Conservation (phyloP, 441 rosid genomes). For the Syzygium malaccense region DNA sequence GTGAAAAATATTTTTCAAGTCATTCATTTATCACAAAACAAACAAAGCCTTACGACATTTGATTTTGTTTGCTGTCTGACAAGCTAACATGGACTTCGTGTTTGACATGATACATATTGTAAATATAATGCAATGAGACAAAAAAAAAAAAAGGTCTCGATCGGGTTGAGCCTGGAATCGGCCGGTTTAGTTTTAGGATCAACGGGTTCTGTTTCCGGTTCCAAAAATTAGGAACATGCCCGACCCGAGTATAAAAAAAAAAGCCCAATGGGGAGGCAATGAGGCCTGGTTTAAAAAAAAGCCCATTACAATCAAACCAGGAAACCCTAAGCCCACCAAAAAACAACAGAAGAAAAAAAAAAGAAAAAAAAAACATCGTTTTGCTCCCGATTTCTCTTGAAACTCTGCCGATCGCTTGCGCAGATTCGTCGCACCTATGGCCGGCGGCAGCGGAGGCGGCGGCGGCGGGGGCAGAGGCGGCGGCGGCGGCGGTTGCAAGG, state of each 20-base stretch:
- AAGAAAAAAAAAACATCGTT: not conserved
- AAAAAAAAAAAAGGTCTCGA: not conserved
- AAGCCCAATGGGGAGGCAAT: not conserved
- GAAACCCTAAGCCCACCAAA: not conserved
- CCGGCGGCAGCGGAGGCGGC: not conserved
- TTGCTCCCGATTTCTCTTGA: not conserved
- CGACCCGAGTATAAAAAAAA: not conserved
- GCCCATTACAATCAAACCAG: not conserved
- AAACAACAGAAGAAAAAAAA: not conserved
- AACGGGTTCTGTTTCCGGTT: not conserved
- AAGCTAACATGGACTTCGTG: not conserved
- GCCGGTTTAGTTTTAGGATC: not conserved
- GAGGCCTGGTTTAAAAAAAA: not conserved
- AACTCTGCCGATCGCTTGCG: not conserved
- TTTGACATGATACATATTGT: not conserved
- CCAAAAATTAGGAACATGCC: not conserved
- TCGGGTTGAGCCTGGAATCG: not conserved
- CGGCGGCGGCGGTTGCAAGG: slow-evolving; percentile 31
- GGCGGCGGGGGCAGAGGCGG: not conserved
- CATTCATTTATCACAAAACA: rapidly evolving
- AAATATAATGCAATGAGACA: not conserved
- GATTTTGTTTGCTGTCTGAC: not conserved
- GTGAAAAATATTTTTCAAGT: rapidly evolving
- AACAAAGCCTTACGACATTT: rapidly evolving
- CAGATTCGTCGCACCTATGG: not conserved